Evolutionary conservation across 2,329 filamentous ascomycete genomes (phyloP).

Genomic region (Paradendryphiella salina): DNA sequence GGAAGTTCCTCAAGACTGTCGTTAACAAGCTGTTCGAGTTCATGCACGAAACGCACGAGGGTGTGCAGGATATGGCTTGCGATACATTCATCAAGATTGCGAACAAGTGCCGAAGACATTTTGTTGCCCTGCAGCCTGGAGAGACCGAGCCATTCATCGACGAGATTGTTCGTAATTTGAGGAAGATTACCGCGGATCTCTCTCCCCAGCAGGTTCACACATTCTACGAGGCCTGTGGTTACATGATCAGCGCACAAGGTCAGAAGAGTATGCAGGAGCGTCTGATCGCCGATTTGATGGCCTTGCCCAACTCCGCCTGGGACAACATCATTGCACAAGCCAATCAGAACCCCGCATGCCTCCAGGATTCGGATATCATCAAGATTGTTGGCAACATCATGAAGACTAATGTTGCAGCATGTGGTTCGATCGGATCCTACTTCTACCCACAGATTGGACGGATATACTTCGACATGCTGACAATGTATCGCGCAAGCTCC

Average conservation of each 20-base stretch:
- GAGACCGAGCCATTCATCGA: conserved; percentile 97
- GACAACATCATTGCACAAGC: conserved; percentile 90
- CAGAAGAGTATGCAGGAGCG: conserved; percentile 94
- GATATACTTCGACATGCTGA: conserved; percentile 97
- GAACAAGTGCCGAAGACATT: conserved; percentile 95
- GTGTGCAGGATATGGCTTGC: conserved; percentile 99
- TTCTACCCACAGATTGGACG: conserved; percentile 98
- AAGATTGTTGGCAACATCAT: conserved; percentile 99
- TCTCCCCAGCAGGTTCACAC: conserved; percentile 97
- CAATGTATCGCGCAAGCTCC: conserved; percentile 98
- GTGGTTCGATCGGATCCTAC: conserved; percentile 92
- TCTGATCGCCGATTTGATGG: conserved; percentile 89
- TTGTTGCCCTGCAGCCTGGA: conserved; percentile 91
- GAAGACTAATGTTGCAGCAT: conserved; percentile 99
- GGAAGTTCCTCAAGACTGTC: conserved; percentile 99
- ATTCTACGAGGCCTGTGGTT: conserved; percentile 97
- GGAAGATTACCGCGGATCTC: conserved; percentile 92
- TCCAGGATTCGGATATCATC: conserved; percentile 93
- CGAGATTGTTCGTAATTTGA: conserved; percentile 93
- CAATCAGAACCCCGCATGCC: conserved; percentile 78
- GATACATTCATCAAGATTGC: conserved; percentile 99
- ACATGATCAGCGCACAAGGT: conserved; percentile 98
- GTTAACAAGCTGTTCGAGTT: conserved; percentile 99
- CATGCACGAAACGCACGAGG: conserved; percentile 99
- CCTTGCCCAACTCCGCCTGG: conserved; percentile 90